Percentiles rank a stretch among this genome's conserved stretches.
phyloP scores from a whole-genome alignment of 1,139 yeast genomes.

The Geotrichum candidum region DNA sequence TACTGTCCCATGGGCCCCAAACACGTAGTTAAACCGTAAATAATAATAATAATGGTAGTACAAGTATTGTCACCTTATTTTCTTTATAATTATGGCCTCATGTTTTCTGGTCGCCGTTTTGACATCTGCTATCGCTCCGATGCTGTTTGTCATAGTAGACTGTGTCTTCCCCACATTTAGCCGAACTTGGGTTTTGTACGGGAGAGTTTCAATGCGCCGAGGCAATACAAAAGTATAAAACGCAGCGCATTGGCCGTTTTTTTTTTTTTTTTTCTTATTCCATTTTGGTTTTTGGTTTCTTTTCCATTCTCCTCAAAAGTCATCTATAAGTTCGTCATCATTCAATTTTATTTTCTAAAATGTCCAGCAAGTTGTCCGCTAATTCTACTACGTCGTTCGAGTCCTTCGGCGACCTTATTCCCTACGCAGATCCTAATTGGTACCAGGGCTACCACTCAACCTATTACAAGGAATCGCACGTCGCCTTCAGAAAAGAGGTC shows the following conservation, averaged over 20 bases:
- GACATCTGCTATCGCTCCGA: neutral
- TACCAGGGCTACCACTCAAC: constrained; percentile 41
- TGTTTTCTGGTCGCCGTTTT: neutral
- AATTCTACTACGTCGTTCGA: constrained; percentile 21
- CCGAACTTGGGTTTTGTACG: neutral
- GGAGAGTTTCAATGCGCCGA: neutral
- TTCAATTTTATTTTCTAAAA: neutral
- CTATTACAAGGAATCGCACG: constrained; percentile 39
- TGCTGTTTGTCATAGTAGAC: neutral
- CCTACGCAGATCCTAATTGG: constrained; percentile 42
- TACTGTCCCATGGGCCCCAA: neutral
- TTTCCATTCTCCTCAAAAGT: neutral
- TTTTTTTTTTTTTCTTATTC: neutral
- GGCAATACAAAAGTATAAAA: neutral
- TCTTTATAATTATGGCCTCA: neutral
- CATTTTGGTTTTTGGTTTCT: neutral
- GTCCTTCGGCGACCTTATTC: constrained; percentile 38
- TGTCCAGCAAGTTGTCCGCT: neutral
- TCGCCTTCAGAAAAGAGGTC: constrained; percentile 36
- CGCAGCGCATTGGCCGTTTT: neutral
- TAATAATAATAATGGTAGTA: too few species aligned
- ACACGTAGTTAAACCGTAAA: neutral
- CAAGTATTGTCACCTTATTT: too few species aligned
- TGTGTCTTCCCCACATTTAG: neutral
- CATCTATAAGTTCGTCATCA: neutral